Conservation (phyloP, 352 stramenopile species). For the Phytophthora rubi region DNA sequence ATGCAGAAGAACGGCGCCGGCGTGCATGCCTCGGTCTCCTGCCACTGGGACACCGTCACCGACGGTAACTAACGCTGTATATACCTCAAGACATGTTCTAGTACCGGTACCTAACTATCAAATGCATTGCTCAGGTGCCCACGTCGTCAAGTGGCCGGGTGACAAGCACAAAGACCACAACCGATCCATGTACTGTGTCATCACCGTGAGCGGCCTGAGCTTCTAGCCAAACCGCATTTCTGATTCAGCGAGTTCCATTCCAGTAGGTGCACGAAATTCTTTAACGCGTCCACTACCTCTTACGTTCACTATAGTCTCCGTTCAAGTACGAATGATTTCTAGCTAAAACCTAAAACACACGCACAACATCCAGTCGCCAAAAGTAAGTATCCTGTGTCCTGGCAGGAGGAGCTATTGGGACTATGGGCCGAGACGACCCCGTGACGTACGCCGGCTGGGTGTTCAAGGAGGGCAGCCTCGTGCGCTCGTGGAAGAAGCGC, state of each 20-base stretch:
- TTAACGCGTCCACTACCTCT: neutral
- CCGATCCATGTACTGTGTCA: conserved; percentile 89
- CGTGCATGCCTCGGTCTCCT: conserved; percentile 89
- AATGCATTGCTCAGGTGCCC: conserved; percentile 45
- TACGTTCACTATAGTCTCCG: conserved; percentile 1
- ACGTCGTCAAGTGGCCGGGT: conserved; percentile 89
- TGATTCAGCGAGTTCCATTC: conserved; percentile 16
- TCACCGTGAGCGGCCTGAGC: conserved; percentile 85
- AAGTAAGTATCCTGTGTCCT: too few species aligned
- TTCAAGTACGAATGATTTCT: conserved; percentile 39
- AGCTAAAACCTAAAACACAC: conserved; percentile 10
- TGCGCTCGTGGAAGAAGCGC: conserved; percentile 87
- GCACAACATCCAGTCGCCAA: neutral
- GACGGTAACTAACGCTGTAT: conserved; percentile 59
- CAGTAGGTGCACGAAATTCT: neutral
- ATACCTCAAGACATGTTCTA: neutral
- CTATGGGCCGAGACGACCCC: conserved; percentile 42
- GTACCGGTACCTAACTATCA: neutral
- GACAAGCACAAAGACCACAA: conserved; percentile 93
- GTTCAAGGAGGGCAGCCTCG: conserved; percentile 81
- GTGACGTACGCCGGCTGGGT: conserved; percentile 82
- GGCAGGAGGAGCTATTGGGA: too few species aligned
- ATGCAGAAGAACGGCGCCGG: conserved; percentile 95
- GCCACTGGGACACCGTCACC: conserved; percentile 91
- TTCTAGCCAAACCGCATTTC: conserved; percentile 52